Percentiles rank a stretch among this genome's conserved stretches.
These are phyloP conservation scores for Heliamphora exappendiculata DNA, from an alignment of 148 eudicot species.

Conservation along the genomic window DNA sequence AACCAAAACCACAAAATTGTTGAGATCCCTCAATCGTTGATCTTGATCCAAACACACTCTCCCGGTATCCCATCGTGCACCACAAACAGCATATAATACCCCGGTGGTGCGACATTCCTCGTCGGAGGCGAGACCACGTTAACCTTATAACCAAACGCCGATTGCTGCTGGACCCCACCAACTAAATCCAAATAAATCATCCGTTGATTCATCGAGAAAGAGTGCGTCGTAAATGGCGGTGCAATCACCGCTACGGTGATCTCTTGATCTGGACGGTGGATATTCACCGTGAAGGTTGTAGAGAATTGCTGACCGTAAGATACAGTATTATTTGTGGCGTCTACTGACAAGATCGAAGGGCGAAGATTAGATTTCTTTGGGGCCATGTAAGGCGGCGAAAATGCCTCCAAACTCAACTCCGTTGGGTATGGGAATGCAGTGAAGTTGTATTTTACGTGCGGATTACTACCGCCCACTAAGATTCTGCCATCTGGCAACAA, in stretches of 20 bases:
- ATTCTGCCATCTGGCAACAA: conserved; percentile 66
- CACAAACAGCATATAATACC: conserved; percentile 65
- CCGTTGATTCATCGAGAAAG: conserved; percentile 71
- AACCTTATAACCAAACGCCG: conserved; percentile 30
- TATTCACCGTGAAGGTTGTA: conserved; percentile 17
- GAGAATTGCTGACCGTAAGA: conserved; percentile 46
- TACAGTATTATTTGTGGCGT: conserved; percentile 16
- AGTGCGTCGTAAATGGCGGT: conserved; percentile 69
- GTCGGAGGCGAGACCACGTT: conserved; percentile 36
- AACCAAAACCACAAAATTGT: no score
- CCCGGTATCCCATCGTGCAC: conserved; percentile 64
- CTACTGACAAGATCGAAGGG: conserved; percentile 47
- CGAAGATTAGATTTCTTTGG: conserved; percentile 19
- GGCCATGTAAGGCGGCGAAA: conserved; percentile 53
- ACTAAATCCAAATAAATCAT: conserved; percentile 29
- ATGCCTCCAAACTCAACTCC: conserved; percentile 62
- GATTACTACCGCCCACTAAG: conserved; percentile 84
- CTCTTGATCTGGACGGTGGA: not conserved
- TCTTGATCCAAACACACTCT: conserved; percentile 52
- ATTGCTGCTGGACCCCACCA: conserved; percentile 17
- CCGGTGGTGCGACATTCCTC: conserved; percentile 49
- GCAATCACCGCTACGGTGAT: conserved; percentile 44
- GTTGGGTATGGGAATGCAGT: conserved; percentile 50
- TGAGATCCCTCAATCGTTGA: no score
- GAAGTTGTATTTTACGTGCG: conserved; percentile 58